A percentile compares a stretch with the other conserved stretches of the same genome.
Conservation (phyloP, 2,329 filamentous ascomycete species). For the Herpomyces periplanetae region DNA sequence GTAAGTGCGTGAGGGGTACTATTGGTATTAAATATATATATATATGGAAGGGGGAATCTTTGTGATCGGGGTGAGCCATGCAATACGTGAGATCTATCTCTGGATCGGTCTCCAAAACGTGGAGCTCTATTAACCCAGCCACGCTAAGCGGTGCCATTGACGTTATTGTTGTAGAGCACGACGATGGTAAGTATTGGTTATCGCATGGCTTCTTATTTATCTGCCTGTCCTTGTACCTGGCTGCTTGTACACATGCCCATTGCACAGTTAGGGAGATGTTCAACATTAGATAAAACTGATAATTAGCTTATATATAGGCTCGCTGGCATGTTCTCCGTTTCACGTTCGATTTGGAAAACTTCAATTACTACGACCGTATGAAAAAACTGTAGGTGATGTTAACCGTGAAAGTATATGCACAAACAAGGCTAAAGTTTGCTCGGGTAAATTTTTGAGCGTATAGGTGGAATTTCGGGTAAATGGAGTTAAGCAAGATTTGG, state of each 20-base stretch:
- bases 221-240: too few species aligned
- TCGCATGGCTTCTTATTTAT: too few species aligned
- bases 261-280: constrained; percentile 2
- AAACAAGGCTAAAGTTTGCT: constrained; percentile 3
- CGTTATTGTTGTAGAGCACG: constrained; percentile 86
- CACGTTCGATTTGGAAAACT: constrained; percentile 98
- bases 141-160: constrained; percentile 92
- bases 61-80: too few species aligned
- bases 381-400: constrained; percentile 28
- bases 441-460: too few species aligned
- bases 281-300: constrained; percentile 1
- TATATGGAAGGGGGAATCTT: too few species aligned
- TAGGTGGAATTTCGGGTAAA: constrained; percentile 82
- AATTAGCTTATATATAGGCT: constrained; percentile 12
- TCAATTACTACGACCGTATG: constrained; percentile 61
- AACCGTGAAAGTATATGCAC: background rate
- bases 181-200: constrained; percentile 29
- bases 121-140: constrained; percentile 96
- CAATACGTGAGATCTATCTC: constrained; percentile 91
- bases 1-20: too few species aligned
- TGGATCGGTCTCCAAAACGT: constrained; percentile 83
- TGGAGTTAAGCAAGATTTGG: constrained; percentile 53
- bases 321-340: constrained; percentile 67
- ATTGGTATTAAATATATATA: too few species aligned
- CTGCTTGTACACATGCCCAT: too few species aligned